Conservation (phyloP, 2,329 filamentous ascomycete genomes). For the Colletotrichum sp. region DNA sequence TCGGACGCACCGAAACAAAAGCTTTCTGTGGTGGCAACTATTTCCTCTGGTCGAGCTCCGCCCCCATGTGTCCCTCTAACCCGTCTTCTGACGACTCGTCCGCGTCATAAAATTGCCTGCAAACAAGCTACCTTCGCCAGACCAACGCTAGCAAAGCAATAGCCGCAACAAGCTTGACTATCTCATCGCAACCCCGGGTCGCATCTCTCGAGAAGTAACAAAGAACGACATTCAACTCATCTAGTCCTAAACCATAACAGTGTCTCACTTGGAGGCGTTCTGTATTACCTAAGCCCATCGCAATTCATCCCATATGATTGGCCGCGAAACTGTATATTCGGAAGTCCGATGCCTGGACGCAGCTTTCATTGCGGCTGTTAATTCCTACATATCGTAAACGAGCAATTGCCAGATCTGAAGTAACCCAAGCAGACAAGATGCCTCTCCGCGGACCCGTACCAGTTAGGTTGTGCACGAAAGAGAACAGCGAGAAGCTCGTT, state of each 20-base stretch:
- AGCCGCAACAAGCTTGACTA: not conserved
- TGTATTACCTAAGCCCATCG: not conserved
- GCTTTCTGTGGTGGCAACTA: not conserved
- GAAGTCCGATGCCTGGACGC: not conserved
- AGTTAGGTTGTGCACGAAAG: conserved; percentile 31
- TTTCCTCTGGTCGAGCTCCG: not conserved
- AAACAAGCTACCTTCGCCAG: not conserved
- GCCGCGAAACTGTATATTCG: not conserved
- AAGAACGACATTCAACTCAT: not conserved
- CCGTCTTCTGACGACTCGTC: not conserved
- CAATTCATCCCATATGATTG: not conserved
- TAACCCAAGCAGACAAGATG: conserved; percentile 25
- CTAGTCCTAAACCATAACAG: not conserved
- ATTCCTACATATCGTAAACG: not conserved
- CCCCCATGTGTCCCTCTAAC: not conserved
- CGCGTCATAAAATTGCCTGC: not conserved
- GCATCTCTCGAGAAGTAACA: not conserved
- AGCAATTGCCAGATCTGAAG: not conserved
- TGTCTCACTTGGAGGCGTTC: not conserved
- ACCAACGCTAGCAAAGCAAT: not conserved
- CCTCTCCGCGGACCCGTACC: conserved; percentile 33
- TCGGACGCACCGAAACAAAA: not conserved
- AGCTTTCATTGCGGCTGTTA: too few relatives aligned
- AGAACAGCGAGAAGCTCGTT: conserved; percentile 31
- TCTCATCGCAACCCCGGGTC: not conserved